Base-by-base conservation (phyloP, 2,329 filamentous ascomycete species). In the Dryadomyces sulphureus region DNA sequence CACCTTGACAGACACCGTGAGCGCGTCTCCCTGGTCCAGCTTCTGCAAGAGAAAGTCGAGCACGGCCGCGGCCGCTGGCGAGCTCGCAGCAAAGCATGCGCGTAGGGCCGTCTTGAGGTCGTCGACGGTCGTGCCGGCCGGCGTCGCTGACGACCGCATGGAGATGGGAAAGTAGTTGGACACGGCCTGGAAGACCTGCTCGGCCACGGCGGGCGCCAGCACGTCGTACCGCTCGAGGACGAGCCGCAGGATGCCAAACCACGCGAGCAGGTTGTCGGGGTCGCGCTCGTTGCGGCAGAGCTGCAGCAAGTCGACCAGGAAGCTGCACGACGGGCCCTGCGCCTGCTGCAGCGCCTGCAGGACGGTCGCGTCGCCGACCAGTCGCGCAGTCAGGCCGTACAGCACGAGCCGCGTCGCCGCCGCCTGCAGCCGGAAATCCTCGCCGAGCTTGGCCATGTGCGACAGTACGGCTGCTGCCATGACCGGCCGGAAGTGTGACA, bases 161-260 rank as follows among this genome's bases (percentile, higher is more conserved):
- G 73, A 75, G 46, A 79, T 78, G 16, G 75, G 75, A 50, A 77
- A 79, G 55, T 78, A 79, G 25, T 70, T 70, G 14, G 75, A 76
- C 57, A 75, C 77, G 1, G 67, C 60, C 46, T 67, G 67, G 56
- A 76, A 78, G 2, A 73, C 62, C 46, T 70, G 66, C 27, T 67
- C 65, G 8, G 67, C 60, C 2, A 73, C 60, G 8, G 70, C 67
- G 5, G 64, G 50, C 0, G 70, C 65, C 27, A 51, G 44, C 0
- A 61, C 60, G 0, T 62, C 60, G 44, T 70, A 75, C 14, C 64
- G 61, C 2, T 61, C 56, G 8, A 75, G 56, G 25, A 77, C 66
- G 3, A 56, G 54, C 44, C 59, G 58, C 20, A 76, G 51, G 22
- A 70, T 69, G 24, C 63, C 64, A 52, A 79, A 78, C 75, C 75